phyloP scores from a whole-genome alignment of 352 stramenopile species.

The Pythium grandisporangium region DNA sequence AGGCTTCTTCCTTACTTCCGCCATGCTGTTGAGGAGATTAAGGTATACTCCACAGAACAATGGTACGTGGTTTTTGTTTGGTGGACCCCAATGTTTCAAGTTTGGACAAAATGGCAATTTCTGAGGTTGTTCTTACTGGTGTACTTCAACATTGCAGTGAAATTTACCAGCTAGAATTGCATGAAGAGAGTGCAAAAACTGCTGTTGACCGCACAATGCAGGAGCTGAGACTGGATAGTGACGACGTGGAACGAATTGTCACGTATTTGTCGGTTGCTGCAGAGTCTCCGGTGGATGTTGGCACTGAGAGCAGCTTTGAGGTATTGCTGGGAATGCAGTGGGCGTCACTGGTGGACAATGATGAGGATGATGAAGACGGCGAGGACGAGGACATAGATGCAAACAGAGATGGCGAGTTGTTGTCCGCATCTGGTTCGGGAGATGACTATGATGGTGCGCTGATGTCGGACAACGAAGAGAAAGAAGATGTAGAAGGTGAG shows the following conservation, averaged over 20 bases:
- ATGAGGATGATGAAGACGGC: conserved; percentile 12
- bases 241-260: conserved; percentile 1
- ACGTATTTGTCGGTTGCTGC: neutral
- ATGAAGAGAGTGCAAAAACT: neutral
- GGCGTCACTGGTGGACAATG: neutral
- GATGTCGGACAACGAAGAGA: conserved; percentile 13
- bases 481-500: conserved; percentile 19
- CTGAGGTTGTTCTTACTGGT: too few species aligned
- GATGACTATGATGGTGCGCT: too few species aligned
- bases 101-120: too few species aligned
- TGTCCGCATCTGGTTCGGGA: too few species aligned
- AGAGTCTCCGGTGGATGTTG: too few species aligned
- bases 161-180: conserved; percentile 2
- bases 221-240: neutral
- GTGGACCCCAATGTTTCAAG: neutral
- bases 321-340: too few species aligned
- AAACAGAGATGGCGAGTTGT: too few species aligned
- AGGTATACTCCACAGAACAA: conserved; percentile 10
- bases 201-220: conserved; percentile 2
- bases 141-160: too few species aligned
- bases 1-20: conserved; percentile 58
- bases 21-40: conserved; percentile 50
- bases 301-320: too few species aligned
- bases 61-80: conserved; percentile 6
- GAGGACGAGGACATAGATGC: conserved; percentile 34